These are phyloP conservation scores for Deinandra increscens DNA, from an alignment of 129 eudicot genomes.

Conservation along the genomic window DNA sequence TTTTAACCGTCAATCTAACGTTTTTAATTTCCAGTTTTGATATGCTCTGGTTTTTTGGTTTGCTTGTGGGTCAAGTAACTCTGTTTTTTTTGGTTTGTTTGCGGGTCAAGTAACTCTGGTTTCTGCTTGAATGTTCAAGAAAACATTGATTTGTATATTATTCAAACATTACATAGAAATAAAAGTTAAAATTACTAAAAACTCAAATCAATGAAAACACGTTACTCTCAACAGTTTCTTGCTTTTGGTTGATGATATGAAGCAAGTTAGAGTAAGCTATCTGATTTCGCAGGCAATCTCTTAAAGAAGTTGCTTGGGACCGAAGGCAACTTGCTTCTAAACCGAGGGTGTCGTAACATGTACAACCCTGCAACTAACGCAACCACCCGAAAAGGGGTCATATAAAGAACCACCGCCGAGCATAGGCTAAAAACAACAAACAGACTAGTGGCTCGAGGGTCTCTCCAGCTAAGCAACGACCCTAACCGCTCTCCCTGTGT, in stretches of 20 bases:
- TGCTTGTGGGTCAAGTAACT: too few species aligned
- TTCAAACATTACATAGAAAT: slow-evolving; percentile 14
- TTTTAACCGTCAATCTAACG: too few species aligned
- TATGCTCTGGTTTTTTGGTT: not conserved
- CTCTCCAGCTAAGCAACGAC: slow-evolving; percentile 69
- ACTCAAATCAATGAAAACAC: not conserved
- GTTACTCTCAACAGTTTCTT: not conserved
- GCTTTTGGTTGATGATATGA: not conserved
- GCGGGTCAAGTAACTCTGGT: too few species aligned
- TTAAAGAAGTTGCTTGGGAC: slow-evolving; percentile 72
- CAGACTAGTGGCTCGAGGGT: slow-evolving; percentile 75
- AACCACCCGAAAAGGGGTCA: slow-evolving; percentile 60
- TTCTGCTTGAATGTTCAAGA: not conserved
- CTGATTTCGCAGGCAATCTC: slow-evolving; percentile 70
- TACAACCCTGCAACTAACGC: slow-evolving; percentile 54
- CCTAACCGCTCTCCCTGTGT: slow-evolving; percentile 76
- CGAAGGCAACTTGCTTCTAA: slow-evolving; percentile 69
- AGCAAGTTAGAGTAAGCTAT: slow-evolving; percentile 53
- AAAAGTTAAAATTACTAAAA: not conserved
- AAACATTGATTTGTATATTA: not conserved
- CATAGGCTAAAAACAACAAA: slow-evolving; percentile 55
- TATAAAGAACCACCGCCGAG: slow-evolving; percentile 57
- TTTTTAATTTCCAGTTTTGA: not conserved
- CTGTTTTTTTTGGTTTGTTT: not conserved
- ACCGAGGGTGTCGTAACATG: slow-evolving; percentile 65